Conservation (phyloP, 352 stramenopile species). For the Achlya hypogyna region DNA sequence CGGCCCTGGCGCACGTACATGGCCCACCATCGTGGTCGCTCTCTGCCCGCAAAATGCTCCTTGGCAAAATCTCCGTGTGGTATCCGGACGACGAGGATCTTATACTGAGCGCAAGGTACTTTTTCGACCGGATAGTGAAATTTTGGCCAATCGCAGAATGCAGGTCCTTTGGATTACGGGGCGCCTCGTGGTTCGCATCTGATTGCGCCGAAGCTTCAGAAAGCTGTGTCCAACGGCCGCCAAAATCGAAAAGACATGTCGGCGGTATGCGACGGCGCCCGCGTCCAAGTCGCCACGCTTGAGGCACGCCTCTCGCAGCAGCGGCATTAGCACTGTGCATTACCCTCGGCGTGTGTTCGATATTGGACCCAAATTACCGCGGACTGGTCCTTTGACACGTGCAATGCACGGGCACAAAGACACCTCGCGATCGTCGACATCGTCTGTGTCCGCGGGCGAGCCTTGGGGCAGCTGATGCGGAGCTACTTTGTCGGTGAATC, state of each 20-base stretch:
- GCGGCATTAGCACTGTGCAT: neutral
- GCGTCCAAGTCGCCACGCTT: neutral
- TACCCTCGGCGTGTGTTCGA: too few species aligned
- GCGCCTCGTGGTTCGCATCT: too few species aligned
- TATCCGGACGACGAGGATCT: neutral
- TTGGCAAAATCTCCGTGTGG: too few species aligned
- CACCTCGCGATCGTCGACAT: neutral
- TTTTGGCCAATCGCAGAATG: neutral
- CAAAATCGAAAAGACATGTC: too few species aligned
- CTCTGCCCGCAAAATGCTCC: neutral
- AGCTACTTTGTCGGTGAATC: too few species aligned
- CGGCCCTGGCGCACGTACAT: neutral
- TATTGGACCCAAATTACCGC: too few species aligned
- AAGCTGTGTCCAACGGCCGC: too few species aligned
- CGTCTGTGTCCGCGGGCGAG: too few species aligned
- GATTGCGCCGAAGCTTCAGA: neutral
- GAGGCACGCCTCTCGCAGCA: neutral
- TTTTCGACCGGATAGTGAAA: neutral
- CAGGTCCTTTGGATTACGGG: too few species aligned
- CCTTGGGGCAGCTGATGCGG: too few species aligned
- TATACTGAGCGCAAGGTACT: neutral
- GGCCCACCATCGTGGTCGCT: neutral
- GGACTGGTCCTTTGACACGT: neutral
- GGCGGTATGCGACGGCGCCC: neutral
- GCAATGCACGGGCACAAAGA: neutral